phyloP scores from a whole-genome alignment of 1,284 basidiomycete genomes.

The Inonotus obliquus region DNA sequence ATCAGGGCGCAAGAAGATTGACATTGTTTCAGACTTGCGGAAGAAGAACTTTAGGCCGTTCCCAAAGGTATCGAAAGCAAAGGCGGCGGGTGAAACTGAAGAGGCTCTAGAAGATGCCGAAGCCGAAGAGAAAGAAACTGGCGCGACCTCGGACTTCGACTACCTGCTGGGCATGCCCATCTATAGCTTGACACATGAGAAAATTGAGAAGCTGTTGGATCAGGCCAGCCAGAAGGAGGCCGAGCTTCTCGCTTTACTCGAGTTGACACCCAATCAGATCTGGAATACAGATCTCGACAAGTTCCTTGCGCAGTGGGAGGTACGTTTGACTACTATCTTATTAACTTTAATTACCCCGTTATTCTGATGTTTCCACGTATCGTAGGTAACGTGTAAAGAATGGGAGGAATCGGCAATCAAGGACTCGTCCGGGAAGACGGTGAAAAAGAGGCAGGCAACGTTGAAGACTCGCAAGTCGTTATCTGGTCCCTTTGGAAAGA shows the following conservation, averaged over 20 bases:
- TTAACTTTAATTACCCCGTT: neutral
- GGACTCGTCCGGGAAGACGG: conserved; percentile 55
- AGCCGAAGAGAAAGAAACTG: conserved; percentile 35
- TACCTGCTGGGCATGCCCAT: conserved; percentile 96
- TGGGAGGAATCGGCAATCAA: conserved; percentile 51
- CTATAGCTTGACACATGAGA: conserved; percentile 92
- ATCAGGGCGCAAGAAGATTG: conserved; percentile 87
- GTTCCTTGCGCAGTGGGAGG: conserved; percentile 86
- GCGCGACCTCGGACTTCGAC: conserved; percentile 75
- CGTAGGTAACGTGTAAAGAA: conserved; percentile 56
- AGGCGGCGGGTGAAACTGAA: conserved; percentile 68
- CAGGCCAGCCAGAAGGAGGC: conserved; percentile 82
- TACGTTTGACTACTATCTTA: conserved; percentile 31
- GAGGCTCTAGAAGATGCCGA: conserved; percentile 58
- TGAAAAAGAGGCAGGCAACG: conserved; percentile 75
- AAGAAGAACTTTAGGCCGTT: conserved; percentile 85
- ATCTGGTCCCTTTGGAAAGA: conserved; percentile 46
- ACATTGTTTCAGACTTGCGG: conserved; percentile 84
- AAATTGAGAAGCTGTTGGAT: conserved; percentile 83
- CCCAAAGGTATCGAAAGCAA: conserved; percentile 72
- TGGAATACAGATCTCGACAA: conserved; percentile 90
- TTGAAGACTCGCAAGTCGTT: conserved; percentile 67
- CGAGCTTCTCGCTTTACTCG: conserved; percentile 78
- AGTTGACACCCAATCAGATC: conserved; percentile 76
- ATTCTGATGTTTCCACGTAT: conserved; percentile 9